These are phyloP conservation scores for Talaromyces sp. DNA, from an alignment of 2,329 filamentous ascomycete genomes.

Conservation along the genomic window DNA sequence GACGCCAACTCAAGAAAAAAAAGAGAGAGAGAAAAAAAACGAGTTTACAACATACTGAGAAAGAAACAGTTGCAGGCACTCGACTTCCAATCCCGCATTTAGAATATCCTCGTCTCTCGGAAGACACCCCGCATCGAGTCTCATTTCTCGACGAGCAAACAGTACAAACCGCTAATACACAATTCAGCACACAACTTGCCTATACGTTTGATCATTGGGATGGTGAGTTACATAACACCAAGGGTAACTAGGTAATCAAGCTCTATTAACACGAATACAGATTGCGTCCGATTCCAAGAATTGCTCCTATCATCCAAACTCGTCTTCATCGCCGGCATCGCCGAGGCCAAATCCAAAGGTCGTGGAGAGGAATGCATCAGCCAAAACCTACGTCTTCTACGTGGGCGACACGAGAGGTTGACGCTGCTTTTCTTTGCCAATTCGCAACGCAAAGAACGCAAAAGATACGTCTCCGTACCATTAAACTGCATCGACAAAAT, in stretches of 20 bases:
- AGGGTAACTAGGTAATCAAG: not conserved
- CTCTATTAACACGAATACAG: conserved; percentile 21
- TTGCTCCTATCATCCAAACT: conserved; percentile 37
- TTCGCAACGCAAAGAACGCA: conserved; percentile 39
- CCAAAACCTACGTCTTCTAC: conserved; percentile 41
- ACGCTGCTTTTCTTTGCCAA: conserved; percentile 42
- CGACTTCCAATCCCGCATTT: conserved; percentile 41
- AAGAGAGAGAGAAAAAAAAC: too few relatives aligned
- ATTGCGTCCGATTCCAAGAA: conserved; percentile 43
- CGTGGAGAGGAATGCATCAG: conserved; percentile 45
- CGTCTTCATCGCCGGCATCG: conserved; percentile 41
- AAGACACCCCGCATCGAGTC: conserved; percentile 35
- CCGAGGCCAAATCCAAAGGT: conserved; percentile 43
- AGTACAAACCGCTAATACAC: conserved; percentile 36
- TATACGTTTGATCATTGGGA: conserved; percentile 44
- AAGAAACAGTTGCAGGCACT: conserved; percentile 32
- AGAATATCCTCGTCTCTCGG: conserved; percentile 38
- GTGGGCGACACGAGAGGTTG: conserved; percentile 33
- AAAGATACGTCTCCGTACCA: conserved; percentile 41
- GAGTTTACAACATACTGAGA: not conserved
- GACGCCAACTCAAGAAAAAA: too few relatives aligned
- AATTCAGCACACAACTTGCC: conserved; percentile 40
- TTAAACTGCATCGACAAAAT: conserved; percentile 39
- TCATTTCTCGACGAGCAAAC: conserved; percentile 44
- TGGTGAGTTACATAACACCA: conserved; percentile 24